Base-by-base conservation (phyloP, 257 asterid genomes). In the Rehmannia glutinosa region DNA sequence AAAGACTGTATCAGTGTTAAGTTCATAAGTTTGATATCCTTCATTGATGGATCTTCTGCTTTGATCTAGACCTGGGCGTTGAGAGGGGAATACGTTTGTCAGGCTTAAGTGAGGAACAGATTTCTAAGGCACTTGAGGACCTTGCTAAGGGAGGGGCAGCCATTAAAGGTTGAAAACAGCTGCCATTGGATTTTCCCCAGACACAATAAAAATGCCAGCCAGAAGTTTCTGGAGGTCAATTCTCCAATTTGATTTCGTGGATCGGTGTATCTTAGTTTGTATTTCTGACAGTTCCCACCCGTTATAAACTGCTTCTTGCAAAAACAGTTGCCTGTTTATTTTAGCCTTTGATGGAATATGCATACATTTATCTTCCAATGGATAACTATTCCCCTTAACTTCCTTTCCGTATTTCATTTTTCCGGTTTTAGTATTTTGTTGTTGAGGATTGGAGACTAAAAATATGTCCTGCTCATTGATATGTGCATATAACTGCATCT, bases 101-200 rank as follows among this genome's bases (percentile, higher is more conserved):
- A 56, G 97, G 96, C 70, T 76, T 85, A 77, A 82, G 54, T 2
- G 97, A 89, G 82, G 84, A 80, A 55, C 92, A 92, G 69, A 87
- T 92, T 50, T 69, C 90, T 17, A 86, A 82, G 80, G 97, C 92
- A 51, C 89, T 92, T 23, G 89, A 89, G 81, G 92, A 86, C 75
- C 89, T 92, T 67, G 81, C 78, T 46, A 87, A 83, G 83, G 86
- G 78, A 24, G 95, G 89, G 60, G 87, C 81, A 58, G 82, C 84
- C 50, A 62, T 57, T 71, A 57, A 83, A 78, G 46, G 27, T 64
- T 70, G 38, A 70, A 63, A 6, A 5, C 49, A 60, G n/a, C 46
- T 62, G 28, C 69, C 49, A 58, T 64, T 19, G 4, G 32, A 16
- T 53, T 72, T 63, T 50, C 10, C 50, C 30, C 30, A 8, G 69